Conservation (phyloP, 352 stramenopile genomes). For the Phytophthora aleatoria region DNA sequence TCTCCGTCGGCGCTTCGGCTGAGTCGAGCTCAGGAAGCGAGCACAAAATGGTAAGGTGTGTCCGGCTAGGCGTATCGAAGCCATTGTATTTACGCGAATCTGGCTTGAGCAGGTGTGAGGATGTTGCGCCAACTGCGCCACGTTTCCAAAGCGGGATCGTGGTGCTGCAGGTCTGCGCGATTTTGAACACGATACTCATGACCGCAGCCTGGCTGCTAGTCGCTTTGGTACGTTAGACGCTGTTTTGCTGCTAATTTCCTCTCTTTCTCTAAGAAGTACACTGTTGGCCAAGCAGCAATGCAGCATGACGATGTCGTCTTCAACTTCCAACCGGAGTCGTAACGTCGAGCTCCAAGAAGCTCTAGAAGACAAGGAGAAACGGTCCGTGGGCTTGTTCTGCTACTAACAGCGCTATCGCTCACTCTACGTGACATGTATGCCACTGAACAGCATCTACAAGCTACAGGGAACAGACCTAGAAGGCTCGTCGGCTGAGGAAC, state of each 20-base stretch:
- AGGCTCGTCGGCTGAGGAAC: constrained; percentile 29
- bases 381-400: constrained; percentile 13
- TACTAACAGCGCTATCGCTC: neutral
- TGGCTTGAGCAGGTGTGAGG: constrained; percentile 31
- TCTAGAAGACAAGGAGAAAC: constrained; percentile 21
- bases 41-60: constrained; percentile 42
- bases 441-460: constrained; percentile 44
- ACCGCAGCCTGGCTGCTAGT: constrained; percentile 58
- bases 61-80: neutral
- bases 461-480: constrained; percentile 50
- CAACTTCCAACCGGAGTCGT: constrained; percentile 6
- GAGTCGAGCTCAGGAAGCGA: constrained; percentile 37
- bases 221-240: constrained; percentile 42
- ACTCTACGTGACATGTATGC: neutral
- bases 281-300: constrained; percentile 20
- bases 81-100: neutral
- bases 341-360: constrained; percentile 28
- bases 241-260: neutral
- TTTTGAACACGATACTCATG: constrained; percentile 49
- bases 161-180: constrained; percentile 36
- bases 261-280: neutral
- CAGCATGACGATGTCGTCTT: constrained; percentile 26
- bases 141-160: constrained; percentile 29
- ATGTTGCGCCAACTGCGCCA: constrained; percentile 22
- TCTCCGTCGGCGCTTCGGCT: constrained; percentile 54